phyloP scores from a whole-genome alignment of 805 yeast genomes.

The Wickerhamiella dianesei region DNA sequence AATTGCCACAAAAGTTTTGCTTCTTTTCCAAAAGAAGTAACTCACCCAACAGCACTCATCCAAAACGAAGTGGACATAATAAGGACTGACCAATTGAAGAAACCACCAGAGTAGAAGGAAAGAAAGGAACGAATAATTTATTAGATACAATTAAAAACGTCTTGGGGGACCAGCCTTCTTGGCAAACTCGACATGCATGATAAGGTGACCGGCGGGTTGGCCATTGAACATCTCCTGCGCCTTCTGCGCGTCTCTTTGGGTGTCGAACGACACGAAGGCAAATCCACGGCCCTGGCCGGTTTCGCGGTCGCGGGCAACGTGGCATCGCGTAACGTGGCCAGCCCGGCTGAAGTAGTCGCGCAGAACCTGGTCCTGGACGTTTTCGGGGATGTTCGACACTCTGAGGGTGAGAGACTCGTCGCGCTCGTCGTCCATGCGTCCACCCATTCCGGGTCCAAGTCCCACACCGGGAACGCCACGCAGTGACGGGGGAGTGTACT shows the following conservation, averaged over 20 bases:
- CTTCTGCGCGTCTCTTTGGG: constrained; percentile 47
- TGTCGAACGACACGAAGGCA: constrained; percentile 74
- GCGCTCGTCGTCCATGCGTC: constrained; percentile 35
- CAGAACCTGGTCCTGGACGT: constrained; percentile 69
- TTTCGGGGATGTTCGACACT: constrained; percentile 78
- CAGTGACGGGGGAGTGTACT: constrained; percentile 52
- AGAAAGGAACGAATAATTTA: no score
- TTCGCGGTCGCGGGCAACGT: constrained; percentile 77
- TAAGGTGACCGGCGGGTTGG: constrained; percentile 82
- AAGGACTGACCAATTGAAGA: no score
- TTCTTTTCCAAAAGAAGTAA: no score
- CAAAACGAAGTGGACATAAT: no score
- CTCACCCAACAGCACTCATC: no score
- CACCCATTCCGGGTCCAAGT: constrained; percentile 29
- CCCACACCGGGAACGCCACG: constrained; percentile 32
- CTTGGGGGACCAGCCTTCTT: constrained; percentile 14
- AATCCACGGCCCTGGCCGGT: constrained; percentile 92
- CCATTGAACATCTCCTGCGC: constrained; percentile 74
- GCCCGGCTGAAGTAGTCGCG: constrained; percentile 57
- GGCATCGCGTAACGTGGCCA: constrained; percentile 63
- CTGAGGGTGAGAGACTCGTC: constrained; percentile 82
- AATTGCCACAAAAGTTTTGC: no score
- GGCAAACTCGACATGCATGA: constrained; percentile 37
- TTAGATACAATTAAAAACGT: background rate
- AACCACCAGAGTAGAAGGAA: no score